Conservation (phyloP, 1,139 yeast species). For the Saccharomycopsis hybrid region DNA sequence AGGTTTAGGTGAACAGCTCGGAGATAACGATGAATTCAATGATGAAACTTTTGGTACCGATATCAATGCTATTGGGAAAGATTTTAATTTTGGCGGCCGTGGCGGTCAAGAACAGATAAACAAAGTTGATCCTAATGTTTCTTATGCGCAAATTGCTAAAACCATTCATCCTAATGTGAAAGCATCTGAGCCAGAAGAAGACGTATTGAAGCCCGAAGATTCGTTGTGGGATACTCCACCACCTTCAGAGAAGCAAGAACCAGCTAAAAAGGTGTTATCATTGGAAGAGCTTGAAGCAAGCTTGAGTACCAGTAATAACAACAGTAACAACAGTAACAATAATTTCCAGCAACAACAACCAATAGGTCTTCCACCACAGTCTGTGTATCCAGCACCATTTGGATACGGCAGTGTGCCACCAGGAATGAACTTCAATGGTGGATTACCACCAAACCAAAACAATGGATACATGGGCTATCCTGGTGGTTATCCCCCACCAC, state of each 20-base stretch:
- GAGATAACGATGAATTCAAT: constrained; percentile 76
- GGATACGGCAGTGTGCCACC: constrained; percentile 23
- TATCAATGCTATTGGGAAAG: constrained; percentile 51
- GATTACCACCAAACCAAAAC: constrained; percentile 24
- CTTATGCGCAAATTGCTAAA: constrained; percentile 55
- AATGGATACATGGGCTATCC: constrained; percentile 3
- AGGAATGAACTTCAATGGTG: constrained; percentile 12
- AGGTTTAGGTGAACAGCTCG: constrained; percentile 66
- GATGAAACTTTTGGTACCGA: constrained; percentile 80
- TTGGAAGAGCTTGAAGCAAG: constrained; percentile 76
- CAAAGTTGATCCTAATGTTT: constrained; percentile 33
- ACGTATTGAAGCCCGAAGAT: constrained; percentile 57
- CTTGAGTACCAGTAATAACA: constrained; percentile 33
- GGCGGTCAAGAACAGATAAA: constrained; percentile 26
- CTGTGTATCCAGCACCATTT: constrained; percentile 24
- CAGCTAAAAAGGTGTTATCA: constrained; percentile 48
- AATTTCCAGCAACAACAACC: constrained; percentile 21
- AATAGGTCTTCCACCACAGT: constrained; percentile 6
- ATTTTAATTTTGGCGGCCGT: constrained; percentile 62
- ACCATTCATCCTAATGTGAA: constrained; percentile 22
- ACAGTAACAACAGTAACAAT: neutral
- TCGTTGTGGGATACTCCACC: constrained; percentile 47
- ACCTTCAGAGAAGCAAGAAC: constrained; percentile 25
- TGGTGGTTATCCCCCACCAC: constrained; percentile 2
- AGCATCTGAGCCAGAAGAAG: constrained; percentile 28